Conservation (phyloP, 176 grass and related monocot species). For the Triticum monococcum region DNA sequence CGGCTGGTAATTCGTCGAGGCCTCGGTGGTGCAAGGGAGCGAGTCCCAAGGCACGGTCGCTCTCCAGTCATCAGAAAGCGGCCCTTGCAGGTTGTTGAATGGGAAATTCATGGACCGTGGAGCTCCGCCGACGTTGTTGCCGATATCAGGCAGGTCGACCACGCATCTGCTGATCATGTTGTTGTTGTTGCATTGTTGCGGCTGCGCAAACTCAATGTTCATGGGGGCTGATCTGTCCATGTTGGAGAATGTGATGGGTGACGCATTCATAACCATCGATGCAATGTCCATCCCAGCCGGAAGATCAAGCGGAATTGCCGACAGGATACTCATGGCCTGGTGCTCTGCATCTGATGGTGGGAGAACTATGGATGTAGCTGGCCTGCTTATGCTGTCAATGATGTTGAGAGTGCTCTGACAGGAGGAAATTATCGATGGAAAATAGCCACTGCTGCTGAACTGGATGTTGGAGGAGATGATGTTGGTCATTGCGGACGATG, state of each 20-base stretch:
- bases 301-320: conserved; percentile 46
- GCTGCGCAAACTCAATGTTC: conserved; percentile 65
- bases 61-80: conserved; percentile 73
- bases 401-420: conserved; percentile 50
- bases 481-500: conserved; percentile 47
- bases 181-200: conserved; percentile 32
- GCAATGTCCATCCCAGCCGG: conserved; percentile 52
- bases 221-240: conserved; percentile 34
- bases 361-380: conserved; percentile 26
- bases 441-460: conserved; percentile 42
- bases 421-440: conserved; percentile 44
- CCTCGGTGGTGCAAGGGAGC: conserved; percentile 63
- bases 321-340: conserved; percentile 45
- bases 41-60: conserved; percentile 61
- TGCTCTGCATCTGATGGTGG: conserved; percentile 32
- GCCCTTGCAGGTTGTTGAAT: conserved; percentile 51
- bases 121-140: conserved; percentile 2
- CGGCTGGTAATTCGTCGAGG: conserved; percentile 47
- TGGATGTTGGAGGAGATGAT: conserved; percentile 40
- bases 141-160: conserved; percentile 25
- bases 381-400: conserved; percentile 44
- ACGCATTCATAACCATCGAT: conserved; percentile 68
- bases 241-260: conserved; percentile 37
- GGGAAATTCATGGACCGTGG: conserved; percentile 44
- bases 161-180: conserved; percentile 34